Percentiles rank a stretch among this genome's conserved stretches.
These are phyloP conservation scores for Sugiyamaella pinicola DNA, from an alignment of 1,139 yeast species.

Conservation along the genomic window DNA sequence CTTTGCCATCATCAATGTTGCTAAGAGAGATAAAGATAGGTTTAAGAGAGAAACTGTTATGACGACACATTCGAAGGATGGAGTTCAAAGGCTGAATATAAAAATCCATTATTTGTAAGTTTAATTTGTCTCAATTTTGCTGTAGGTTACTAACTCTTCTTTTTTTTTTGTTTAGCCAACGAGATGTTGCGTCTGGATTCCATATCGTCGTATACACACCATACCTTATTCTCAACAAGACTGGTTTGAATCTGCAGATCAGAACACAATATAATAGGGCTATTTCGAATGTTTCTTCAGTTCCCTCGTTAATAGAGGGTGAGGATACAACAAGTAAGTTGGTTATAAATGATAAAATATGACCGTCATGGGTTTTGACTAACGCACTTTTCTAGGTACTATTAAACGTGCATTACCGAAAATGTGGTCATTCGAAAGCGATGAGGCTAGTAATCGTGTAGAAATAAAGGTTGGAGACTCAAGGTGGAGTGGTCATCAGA, in stretches of 20 bases:
- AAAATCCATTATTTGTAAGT: slow-evolving; percentile 60
- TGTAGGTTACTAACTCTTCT: not conserved
- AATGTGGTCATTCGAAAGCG: slow-evolving; percentile 80
- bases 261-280: slow-evolving; percentile 58
- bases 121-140: not conserved
- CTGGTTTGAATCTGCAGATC: slow-evolving; percentile 66
- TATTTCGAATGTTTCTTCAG: slow-evolving; percentile 39
- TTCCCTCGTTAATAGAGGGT: slow-evolving; percentile 19
- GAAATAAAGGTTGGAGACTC: slow-evolving; percentile 70
- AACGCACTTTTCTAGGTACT: slow-evolving; percentile 34
- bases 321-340: slow-evolving; percentile 21
- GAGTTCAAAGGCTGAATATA: slow-evolving; percentile 69
- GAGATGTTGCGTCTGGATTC: slow-evolving; percentile 31
- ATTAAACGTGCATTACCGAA: slow-evolving; percentile 55
- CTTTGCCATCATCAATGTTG: slow-evolving; percentile 71
- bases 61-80: slow-evolving; percentile 42
- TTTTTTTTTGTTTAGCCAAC: too few species aligned
- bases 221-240: slow-evolving; percentile 77
- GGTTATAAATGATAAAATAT: not conserved
- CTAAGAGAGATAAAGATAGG: slow-evolving; percentile 35
- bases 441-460: slow-evolving; percentile 68
- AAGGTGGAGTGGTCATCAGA: slow-evolving; percentile 71
- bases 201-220: slow-evolving; percentile 76
- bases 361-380: slow-evolving; percentile 21
- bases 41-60: slow-evolving; percentile 57